These are phyloP conservation scores for Plasmodium malariae DNA, from an alignment of 169 alveolate species.

Conservation along the genomic window DNA sequence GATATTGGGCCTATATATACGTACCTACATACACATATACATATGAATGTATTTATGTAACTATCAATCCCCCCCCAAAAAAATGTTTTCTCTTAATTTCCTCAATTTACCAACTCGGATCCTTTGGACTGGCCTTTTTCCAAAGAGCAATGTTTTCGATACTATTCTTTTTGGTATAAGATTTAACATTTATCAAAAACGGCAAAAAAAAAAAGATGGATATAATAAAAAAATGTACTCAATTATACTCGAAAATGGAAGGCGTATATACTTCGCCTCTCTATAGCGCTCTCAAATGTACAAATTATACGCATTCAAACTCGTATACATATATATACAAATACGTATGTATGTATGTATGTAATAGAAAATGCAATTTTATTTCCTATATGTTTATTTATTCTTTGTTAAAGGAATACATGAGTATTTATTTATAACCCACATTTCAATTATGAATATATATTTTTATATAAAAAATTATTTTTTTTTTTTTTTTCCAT, in stretches of 20 bases:
- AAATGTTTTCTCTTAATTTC: slow-evolving; percentile 21
- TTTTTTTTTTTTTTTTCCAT: too few species aligned
- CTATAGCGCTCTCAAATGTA: slow-evolving; percentile 4
- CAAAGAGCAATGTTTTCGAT: slow-evolving; percentile 79
- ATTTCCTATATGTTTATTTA: too few species aligned
- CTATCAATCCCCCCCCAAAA: background rate
- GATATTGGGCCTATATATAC: background rate
- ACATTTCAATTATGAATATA: background rate
- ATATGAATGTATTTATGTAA: background rate
- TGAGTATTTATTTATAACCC: background rate
- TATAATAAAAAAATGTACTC: background rate
- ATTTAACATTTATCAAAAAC: slow-evolving; percentile 77
- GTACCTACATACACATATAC: background rate
- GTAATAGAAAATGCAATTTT: too few species aligned
- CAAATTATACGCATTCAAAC: background rate
- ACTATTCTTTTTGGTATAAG: slow-evolving; percentile 79
- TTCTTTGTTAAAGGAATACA: background rate
- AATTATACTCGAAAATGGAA: slow-evolving; percentile 4
- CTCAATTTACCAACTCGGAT: slow-evolving; percentile 80
- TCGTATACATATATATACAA: slow-evolving; percentile 2
- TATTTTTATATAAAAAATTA: too few species aligned
- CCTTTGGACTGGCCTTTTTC: slow-evolving; percentile 83
- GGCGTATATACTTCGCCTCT: background rate
- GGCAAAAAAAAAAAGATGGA: background rate
- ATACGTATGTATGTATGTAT: background rate